Evolutionary conservation across 305 asterid species (phyloP).

Genomic region (Withania somnifera): DNA sequence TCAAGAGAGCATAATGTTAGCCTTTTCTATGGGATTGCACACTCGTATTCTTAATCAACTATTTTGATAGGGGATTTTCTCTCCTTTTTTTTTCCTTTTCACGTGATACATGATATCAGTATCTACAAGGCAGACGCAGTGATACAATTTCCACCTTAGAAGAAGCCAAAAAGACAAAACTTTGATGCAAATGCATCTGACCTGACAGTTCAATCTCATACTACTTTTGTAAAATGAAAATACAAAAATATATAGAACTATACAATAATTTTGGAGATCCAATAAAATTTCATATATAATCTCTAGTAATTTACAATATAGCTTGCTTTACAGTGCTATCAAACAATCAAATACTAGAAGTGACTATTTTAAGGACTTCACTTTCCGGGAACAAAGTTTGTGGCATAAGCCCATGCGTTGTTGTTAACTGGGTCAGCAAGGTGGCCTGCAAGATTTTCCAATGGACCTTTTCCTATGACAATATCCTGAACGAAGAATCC

Average conservation of each 20-base stretch:
- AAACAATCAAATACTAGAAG: not conserved
- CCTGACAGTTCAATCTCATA: not conserved
- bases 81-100: not conserved
- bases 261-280: not conserved
- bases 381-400: constrained; percentile 14
- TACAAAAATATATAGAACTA: not conserved
- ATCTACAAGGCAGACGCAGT: not conserved
- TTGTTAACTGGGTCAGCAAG: constrained; percentile 13
- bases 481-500: constrained; percentile 13
- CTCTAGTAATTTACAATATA: not conserved
- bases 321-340: not conserved
- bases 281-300: not conserved
- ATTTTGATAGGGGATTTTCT: not conserved
- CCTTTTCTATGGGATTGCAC: not conserved
- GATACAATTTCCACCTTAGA: not conserved
- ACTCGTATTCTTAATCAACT: not conserved
- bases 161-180: not conserved
- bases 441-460: constrained; percentile 12
- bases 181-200: not conserved
- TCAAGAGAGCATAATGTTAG: not conserved
- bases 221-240: not conserved
- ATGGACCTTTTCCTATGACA: constrained; percentile 11
- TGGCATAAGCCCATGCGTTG: constrained; percentile 12
- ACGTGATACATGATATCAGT: not conserved
- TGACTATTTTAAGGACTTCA: not conserved